These are phyloP conservation scores for Sporothrix curviconia DNA, from an alignment of 2,329 filamentous ascomycete species.

Conservation along the genomic window DNA sequence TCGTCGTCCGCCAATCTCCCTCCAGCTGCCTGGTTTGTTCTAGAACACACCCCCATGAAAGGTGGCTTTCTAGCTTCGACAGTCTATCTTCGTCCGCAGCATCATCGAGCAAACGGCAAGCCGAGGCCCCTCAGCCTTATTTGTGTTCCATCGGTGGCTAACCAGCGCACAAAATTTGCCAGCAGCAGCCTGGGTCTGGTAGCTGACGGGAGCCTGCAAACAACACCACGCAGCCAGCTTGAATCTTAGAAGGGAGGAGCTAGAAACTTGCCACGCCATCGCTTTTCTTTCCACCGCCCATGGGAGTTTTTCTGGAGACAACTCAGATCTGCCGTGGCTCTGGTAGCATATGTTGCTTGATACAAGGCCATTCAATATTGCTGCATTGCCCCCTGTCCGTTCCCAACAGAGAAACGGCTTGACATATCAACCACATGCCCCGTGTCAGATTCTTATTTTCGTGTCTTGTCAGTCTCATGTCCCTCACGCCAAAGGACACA, in stretches of 20 bases:
- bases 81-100: conserved; percentile 8
- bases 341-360: background rate
- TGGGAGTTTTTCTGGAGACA: background rate
- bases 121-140: conserved; percentile 13
- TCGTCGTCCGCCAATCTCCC: background rate
- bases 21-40: background rate
- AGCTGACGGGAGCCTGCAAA: background rate
- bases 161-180: background rate
- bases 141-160: too few relatives aligned
- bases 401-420: background rate
- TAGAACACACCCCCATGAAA: background rate
- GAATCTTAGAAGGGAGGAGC: background rate
- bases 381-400: too few relatives aligned
- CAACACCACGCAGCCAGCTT: background rate
- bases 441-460: background rate
- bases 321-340: background rate
- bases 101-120: conserved; percentile 1
- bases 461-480: background rate
- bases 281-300: background rate
- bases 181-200: background rate
- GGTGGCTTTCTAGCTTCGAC: background rate
- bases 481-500: too few relatives aligned
- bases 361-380: too few relatives aligned
- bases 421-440: background rate
- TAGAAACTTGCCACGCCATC: background rate